These are phyloP conservation scores for Fusarium duplospermum DNA, from an alignment of 2,329 filamentous ascomycete genomes.

Conservation along the genomic window DNA sequence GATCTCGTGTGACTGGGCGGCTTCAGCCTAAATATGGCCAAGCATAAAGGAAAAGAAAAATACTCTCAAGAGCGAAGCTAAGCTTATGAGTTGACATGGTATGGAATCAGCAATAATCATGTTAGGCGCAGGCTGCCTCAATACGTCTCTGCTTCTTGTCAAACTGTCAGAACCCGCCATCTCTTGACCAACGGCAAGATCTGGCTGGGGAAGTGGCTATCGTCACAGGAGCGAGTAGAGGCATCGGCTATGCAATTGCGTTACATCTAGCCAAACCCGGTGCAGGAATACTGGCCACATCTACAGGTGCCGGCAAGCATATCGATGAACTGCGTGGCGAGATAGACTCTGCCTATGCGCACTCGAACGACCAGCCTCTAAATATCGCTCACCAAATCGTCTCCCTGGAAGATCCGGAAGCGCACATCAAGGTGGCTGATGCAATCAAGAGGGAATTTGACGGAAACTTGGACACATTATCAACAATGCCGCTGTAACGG, in stretches of 20 bases:
- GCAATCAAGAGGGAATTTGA: not conserved
- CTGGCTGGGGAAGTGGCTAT: not conserved
- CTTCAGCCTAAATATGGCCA: too few relatives aligned
- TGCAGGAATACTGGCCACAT: not conserved
- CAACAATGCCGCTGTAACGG: slow-evolving; percentile 1
- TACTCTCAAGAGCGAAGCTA: too few relatives aligned
- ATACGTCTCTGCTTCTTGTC: too few relatives aligned
- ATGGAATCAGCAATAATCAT: too few relatives aligned
- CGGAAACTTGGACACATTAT: not conserved
- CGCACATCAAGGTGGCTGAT: not conserved
- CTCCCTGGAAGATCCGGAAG: not conserved
- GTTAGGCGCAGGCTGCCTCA: too few relatives aligned
- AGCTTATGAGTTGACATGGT: too few relatives aligned
- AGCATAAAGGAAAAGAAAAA: too few relatives aligned
- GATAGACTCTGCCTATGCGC: not conserved
- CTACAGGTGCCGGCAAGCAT: not conserved
- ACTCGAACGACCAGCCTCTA: not conserved
- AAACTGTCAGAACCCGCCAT: not conserved
- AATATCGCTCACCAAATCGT: not conserved
- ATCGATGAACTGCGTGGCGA: not conserved
- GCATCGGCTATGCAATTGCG: slow-evolving; percentile 1
- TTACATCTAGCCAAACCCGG: not conserved
- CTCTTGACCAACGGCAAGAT: not conserved
- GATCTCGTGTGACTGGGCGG: too few relatives aligned
- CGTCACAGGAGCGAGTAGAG: slow-evolving; percentile 1